Evolutionary conservation across 2,329 filamentous ascomycete genomes (phyloP).

Genomic region (Aspergillus puulaauensis): DNA sequence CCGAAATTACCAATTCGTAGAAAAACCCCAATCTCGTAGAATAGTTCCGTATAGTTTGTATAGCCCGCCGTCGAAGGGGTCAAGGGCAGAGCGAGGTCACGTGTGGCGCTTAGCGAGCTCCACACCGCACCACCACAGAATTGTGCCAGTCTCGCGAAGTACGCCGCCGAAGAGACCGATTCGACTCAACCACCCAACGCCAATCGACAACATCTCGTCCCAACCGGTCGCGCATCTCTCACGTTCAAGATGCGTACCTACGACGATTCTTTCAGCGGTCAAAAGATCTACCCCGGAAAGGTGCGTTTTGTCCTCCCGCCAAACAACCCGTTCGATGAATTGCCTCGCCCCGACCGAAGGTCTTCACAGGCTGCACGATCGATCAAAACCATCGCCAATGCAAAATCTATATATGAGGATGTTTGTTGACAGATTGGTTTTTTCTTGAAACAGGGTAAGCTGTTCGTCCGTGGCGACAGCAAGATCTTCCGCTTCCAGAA

Average conservation of each 20-base stretch:
- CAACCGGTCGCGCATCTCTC: slow-evolving; percentile 45
- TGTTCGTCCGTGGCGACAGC: slow-evolving; percentile 99
- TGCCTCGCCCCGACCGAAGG: slow-evolving; percentile 4
- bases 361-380: neutral
- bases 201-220: slow-evolving; percentile 40
- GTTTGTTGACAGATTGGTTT: slow-evolving; percentile 27
- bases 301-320: slow-evolving; percentile 50
- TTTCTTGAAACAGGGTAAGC: slow-evolving; percentile 75
- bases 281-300: slow-evolving; percentile 80
- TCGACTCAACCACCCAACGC: slow-evolving; percentile 45
- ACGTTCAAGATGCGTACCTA: slow-evolving; percentile 70
- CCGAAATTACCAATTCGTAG: neutral
- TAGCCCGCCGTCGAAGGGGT: neutral
- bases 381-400: neutral
- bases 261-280: slow-evolving; percentile 75
- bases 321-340: neutral
- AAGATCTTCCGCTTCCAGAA: slow-evolving; percentile 99
- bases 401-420: slow-evolving; percentile 7
- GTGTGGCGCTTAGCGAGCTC: slow-evolving; percentile 46
- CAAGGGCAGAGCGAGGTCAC: slow-evolving; percentile 44
- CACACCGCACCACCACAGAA: slow-evolving; percentile 39
- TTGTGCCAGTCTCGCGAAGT: slow-evolving; percentile 36
- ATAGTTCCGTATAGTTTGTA: neutral
- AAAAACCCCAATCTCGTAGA: neutral
- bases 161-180: slow-evolving; percentile 38